Evolutionary conservation across 805 yeast species (phyloP), one percentile per base, ranked within the genome.

Genomic region (Yamadazyma philogaea): DNA sequence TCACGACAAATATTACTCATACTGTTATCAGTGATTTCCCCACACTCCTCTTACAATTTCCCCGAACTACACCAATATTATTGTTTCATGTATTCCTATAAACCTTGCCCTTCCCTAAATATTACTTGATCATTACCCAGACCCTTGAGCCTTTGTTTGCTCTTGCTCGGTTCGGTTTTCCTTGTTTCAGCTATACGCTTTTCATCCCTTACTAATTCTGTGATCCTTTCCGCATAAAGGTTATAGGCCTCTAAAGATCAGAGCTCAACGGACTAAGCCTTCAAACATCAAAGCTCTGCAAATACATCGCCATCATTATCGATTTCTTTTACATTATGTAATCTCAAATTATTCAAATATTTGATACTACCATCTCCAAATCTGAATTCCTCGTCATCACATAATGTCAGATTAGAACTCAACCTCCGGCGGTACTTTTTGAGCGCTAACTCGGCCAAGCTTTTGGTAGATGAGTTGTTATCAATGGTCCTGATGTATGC

Each of bases 401-500:
- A 43, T 6, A 49, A 21, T 15, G 52, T 48, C 7, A 52, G 46
- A 44, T 43, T 49, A 16, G 50, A 47, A 36, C 54, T 50, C 19
- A 45, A 41, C 32, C 58, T 44, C 44, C 58, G 46, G 22, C 53
- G 44, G 37, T 41, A 49, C 28, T 46, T 48, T 24, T 44, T 37
- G 36, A 54, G 54, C 3, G 69, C 72, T 38, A 63, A 60, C 38
- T 63, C 66, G 15, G 59, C 47, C 34, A 70, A 56, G 11, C 45
- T 46, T n/a, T 62, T 56, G 12, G 66, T 63, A 14, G 68, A 54
- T 16, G 63, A 55, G 47, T 64, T 61, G 46, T 68, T 68, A 36
- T 65, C 55, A 24, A 68, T 63, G 39, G 60, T 55, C 40, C 57
- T 56, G 14, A 70, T 57, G 51, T 45, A 70, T 34, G 58, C 56